Evolutionary conservation across 2,329 filamentous ascomycete species (phyloP).

Genomic region (Coniochaeta sp.): DNA sequence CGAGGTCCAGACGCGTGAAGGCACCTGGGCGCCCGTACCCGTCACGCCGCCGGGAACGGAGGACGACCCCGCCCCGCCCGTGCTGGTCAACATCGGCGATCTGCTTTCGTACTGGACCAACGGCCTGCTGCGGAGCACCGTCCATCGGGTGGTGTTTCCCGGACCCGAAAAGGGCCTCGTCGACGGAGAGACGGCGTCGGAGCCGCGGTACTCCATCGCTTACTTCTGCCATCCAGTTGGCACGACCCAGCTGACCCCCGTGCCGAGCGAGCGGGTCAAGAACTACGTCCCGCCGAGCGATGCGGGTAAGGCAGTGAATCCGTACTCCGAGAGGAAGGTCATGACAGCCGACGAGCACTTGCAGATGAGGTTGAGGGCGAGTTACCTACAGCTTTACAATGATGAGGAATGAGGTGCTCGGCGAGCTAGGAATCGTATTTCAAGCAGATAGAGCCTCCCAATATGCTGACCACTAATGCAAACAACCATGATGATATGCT

Average conservation of each 20-base stretch:
- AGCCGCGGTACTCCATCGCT: constrained; percentile 57
- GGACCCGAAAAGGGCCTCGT: constrained; percentile 29
- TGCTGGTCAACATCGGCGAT: constrained; percentile 71
- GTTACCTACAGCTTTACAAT: constrained; percentile 49
- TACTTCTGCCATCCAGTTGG: constrained; percentile 62
- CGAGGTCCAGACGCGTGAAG: constrained; percentile 62
- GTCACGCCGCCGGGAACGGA: constrained; percentile 57
- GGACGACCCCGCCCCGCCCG: constrained; percentile 56
- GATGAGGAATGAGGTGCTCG: constrained; percentile 18
- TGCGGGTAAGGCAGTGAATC: constrained; percentile 27
- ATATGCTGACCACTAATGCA: constrained; percentile 23
- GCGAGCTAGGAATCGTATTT: neutral
- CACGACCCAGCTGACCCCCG: constrained; percentile 42
- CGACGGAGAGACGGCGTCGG: constrained; percentile 37
- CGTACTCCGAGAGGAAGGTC: constrained; percentile 44
- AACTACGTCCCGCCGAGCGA: constrained; percentile 25
- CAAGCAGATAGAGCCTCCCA: constrained; percentile 23
- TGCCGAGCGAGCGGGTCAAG: constrained; percentile 53
- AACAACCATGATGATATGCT: neutral
- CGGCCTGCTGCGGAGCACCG: constrained; percentile 76
- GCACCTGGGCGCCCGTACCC: constrained; percentile 55
- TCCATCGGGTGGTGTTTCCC: constrained; percentile 79
- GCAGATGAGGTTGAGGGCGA: constrained; percentile 51
- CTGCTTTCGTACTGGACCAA: constrained; percentile 82
- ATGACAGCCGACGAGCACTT: constrained; percentile 60